These are phyloP conservation scores for Simplicillium aogashimaense DNA, from an alignment of 2,329 filamentous ascomycete genomes.

Conservation along the genomic window DNA sequence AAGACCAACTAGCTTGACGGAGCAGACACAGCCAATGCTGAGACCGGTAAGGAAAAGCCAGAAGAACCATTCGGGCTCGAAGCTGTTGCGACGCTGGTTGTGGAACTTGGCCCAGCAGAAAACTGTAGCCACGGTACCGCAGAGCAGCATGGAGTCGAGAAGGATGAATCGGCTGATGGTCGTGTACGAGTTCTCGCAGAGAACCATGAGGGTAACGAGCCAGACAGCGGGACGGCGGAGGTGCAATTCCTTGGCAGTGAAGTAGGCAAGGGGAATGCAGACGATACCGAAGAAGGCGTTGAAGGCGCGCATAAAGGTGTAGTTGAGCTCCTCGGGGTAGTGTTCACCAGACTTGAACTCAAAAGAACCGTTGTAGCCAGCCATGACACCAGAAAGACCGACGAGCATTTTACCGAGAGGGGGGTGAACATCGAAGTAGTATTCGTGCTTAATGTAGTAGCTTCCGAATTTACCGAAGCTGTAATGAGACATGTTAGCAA, in stretches of 20 bases:
- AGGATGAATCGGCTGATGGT: slow-evolving; percentile 98
- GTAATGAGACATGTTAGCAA: not conserved
- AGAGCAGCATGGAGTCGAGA: slow-evolving; percentile 95
- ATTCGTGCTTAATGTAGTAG: slow-evolving; percentile 97
- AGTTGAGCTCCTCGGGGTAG: slow-evolving; percentile 89
- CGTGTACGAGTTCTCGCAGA: slow-evolving; percentile 98
- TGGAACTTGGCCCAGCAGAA: slow-evolving; percentile 98
- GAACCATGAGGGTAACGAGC: slow-evolving; percentile 92
- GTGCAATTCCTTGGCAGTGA: slow-evolving; percentile 82
- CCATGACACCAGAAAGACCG: slow-evolving; percentile 88
- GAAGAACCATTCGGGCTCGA: slow-evolving; percentile 83
- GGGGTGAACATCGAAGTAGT: slow-evolving; percentile 90
- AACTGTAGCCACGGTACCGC: slow-evolving; percentile 95
- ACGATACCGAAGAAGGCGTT: slow-evolving; percentile 90
- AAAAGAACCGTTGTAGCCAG: slow-evolving; percentile 97
- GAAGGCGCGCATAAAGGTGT: slow-evolving; percentile 97
- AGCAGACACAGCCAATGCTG: slow-evolving; percentile 96
- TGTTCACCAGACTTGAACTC: slow-evolving; percentile 98
- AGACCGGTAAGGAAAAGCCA: slow-evolving; percentile 92
- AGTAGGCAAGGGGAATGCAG: slow-evolving; percentile 91
- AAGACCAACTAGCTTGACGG: slow-evolving; percentile 95
- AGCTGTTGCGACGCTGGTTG: slow-evolving; percentile 73
- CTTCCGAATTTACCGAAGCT: slow-evolving; percentile 97
- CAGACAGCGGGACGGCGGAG: slow-evolving; percentile 82
- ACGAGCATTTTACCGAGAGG: slow-evolving; percentile 98